Conservation (phyloP, 495 filamentous ascomycete species). For the Penicillium coprophilum region DNA sequence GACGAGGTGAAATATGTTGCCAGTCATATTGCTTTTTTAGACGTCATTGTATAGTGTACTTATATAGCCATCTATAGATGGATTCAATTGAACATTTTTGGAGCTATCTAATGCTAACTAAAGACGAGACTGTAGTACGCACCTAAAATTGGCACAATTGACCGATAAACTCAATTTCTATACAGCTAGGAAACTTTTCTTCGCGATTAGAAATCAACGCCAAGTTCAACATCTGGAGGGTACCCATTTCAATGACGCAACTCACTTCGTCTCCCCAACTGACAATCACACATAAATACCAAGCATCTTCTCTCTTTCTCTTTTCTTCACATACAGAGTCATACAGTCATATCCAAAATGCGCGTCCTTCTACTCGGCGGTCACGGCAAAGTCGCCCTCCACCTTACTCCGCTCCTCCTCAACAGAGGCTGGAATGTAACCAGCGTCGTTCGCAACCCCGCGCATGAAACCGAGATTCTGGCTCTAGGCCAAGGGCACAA, state of each 20-base stretch:
- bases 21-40: not conserved
- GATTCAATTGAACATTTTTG: not conserved
- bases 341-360: slow-evolving; percentile 27
- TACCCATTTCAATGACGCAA: not conserved
- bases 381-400: slow-evolving; percentile 74
- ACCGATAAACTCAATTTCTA: not conserved
- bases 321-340: not conserved
- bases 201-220: slow-evolving; percentile 1
- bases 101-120: not conserved
- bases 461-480: slow-evolving; percentile 63
- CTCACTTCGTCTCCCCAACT: not conserved
- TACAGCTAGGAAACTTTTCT: too few species aligned
- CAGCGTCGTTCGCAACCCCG: slow-evolving; percentile 70
- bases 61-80: not conserved
- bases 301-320: not conserved
- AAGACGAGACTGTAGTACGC: not conserved
- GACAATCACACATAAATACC: not conserved
- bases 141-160: not conserved
- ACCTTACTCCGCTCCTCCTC: slow-evolving; percentile 75
- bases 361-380: slow-evolving; percentile 75
- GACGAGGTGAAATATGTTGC: not conserved
- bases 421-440: slow-evolving; percentile 72
- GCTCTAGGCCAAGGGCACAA: slow-evolving; percentile 53
- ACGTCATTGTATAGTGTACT: not conserved
- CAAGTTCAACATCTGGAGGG: not conserved